Evolutionary conservation across 2,329 filamentous ascomycete species (phyloP), one percentile per base, ranked within the genome.

Genomic region (Salinomyces thailandicus): DNA sequence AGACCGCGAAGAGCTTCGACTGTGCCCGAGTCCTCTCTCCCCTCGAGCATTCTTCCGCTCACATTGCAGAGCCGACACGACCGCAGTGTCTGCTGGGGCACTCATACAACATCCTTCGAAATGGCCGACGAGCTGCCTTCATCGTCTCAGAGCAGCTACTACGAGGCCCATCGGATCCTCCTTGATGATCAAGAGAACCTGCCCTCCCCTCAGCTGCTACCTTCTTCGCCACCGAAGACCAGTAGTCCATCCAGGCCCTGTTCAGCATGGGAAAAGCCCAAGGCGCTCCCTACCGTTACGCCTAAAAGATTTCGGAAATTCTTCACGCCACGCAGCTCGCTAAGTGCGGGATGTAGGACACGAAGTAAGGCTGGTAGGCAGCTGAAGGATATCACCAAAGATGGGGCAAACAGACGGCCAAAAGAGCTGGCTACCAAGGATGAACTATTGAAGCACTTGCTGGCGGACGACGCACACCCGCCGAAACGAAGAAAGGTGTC

Each of bases 251-350:
- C n/a, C 14, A 36, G 20, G 26, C 20, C 30, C 30, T 24, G 35
- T 24, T 28, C 33, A 14, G 53, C 44, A 47, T 50, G 53, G 33
- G 39, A 45, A 16, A 69, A 68, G 47, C 59, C 57, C 24, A 66
- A 57, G 44, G 64, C 61, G 41, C 62, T 64, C 19, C 67, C 67
- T 5, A 67, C 66, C 18, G 66, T 71, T 44, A 71, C 67, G 1
- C 67, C 67, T 5, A 67, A 67, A 47, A 61, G 67, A 39, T 69
- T 71, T 54, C 67, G 53, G 32, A 62, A 63, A 42, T 71, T 71
- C 54, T 71, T 71, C 53, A 68, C 65, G 9, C 67, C 67, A 8
- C 56, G 64, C 31, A 50, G 43, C n/a, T 57, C 60, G 3, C 45
- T 51, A 24, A 50, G 48, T 14, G 43, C 46, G 14, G 47, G 40